These are phyloP conservation scores for Paraglomus occultum DNA, from an alignment of 192 early-diverging fungal species.

Conservation along the genomic window DNA sequence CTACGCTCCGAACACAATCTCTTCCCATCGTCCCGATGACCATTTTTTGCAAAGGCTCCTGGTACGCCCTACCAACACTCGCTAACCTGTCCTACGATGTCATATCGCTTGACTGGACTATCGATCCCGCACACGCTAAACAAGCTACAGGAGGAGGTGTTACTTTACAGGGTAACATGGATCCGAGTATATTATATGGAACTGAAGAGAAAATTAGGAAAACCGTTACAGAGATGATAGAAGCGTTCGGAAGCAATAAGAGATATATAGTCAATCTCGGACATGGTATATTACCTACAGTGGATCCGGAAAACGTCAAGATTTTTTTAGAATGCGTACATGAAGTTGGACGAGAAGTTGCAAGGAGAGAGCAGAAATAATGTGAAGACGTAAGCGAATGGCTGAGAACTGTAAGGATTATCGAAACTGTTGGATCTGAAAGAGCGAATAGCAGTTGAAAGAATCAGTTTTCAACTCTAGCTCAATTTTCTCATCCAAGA, in stretches of 20 bases:
- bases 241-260: constrained; percentile 66
- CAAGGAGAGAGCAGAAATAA: no score
- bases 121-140: constrained; percentile 65
- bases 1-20: constrained; percentile 36
- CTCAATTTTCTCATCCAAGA: no score
- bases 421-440: no score
- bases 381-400: no score
- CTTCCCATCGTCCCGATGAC: constrained; percentile 74
- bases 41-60: constrained; percentile 90
- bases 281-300: constrained; percentile 91
- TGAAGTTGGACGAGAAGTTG: constrained; percentile 53
- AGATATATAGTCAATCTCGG: constrained; percentile 95
- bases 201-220: constrained; percentile 68
- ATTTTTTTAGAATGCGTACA: constrained; percentile 72
- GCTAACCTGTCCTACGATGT: constrained; percentile 73
- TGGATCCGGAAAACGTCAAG: constrained; percentile 67
- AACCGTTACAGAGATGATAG: constrained; percentile 76
- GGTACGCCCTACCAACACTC: constrained; percentile 80
- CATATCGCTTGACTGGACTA: constrained; percentile 90
- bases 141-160: constrained; percentile 51
- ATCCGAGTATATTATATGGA: constrained; percentile 83
- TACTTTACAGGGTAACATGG: constrained; percentile 93
- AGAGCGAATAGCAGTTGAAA: no score
- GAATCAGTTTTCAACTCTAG: no score
- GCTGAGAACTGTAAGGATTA: no score